A percentile compares a stretch with the other conserved stretches of the same genome.
phyloP scores from a whole-genome alignment of 345 rosid genomes.

The Eutrema heterophyllum region DNA sequence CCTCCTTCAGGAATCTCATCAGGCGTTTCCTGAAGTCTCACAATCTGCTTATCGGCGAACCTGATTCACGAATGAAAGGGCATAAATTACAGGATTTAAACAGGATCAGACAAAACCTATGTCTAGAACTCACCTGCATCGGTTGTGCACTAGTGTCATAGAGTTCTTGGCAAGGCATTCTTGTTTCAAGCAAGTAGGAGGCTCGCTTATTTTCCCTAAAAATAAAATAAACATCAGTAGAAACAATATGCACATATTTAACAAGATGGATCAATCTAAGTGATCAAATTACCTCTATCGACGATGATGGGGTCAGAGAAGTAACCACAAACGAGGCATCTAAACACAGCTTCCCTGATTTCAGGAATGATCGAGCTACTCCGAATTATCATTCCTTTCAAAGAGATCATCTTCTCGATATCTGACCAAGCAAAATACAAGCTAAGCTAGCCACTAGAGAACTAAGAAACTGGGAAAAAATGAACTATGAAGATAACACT shows the following conservation, averaged over 20 bases:
- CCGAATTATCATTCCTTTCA: slow-evolving; percentile 93
- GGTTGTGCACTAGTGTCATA: slow-evolving; percentile 80
- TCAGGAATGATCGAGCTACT: slow-evolving; percentile 95
- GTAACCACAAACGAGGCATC: slow-evolving; percentile 86
- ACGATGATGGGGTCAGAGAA: slow-evolving; percentile 80
- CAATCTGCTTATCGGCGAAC: slow-evolving; percentile 97
- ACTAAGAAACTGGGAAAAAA: neutral
- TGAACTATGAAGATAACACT: neutral
- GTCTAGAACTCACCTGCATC: slow-evolving; percentile 67
- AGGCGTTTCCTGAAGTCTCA: slow-evolving; percentile 97
- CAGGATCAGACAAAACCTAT: neutral
- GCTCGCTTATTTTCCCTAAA: slow-evolving; percentile 79
- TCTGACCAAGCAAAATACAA: slow-evolving; percentile 39
- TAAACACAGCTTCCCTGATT: slow-evolving; percentile 91
- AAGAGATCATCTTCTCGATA: slow-evolving; percentile 93
- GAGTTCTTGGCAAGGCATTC: slow-evolving; percentile 90
- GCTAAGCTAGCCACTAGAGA: neutral
- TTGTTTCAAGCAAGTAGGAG: slow-evolving; percentile 63
- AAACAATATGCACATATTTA: neutral
- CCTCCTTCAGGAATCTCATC: slow-evolving; percentile 98
- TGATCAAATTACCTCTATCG: slow-evolving; percentile 72
- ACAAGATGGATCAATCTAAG: neutral
- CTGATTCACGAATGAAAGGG: slow-evolving; percentile 29
- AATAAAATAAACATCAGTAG: neutral
- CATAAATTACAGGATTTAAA: neutral